These are phyloP conservation scores for Gonapodya sp. DNA, from an alignment of 192 early-diverging fungal species.

Conservation along the genomic window DNA sequence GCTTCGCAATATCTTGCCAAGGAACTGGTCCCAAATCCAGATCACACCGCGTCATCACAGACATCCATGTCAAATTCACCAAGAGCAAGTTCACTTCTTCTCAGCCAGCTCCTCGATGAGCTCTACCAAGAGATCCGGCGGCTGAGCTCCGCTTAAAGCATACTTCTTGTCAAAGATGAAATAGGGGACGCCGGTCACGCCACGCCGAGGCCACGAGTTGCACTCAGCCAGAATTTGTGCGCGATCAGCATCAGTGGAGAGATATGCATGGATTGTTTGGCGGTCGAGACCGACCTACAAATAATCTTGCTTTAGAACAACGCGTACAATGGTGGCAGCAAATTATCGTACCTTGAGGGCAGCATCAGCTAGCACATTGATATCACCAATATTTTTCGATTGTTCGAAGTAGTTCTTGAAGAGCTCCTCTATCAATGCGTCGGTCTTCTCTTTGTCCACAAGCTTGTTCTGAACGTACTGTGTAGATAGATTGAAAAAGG, in stretches of 20 bases:
- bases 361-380: neutral
- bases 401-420: neutral
- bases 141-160: neutral
- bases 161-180: constrained; percentile 9
- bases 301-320: no score
- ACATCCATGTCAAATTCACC: no score
- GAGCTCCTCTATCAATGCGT: neutral
- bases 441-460: neutral
- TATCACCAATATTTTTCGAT: neutral
- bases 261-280: neutral
- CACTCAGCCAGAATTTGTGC: neutral
- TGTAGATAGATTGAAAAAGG: no score
- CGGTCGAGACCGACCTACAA: neutral
- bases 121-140: neutral
- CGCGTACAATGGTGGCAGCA: neutral
- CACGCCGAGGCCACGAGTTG: constrained; percentile 2
- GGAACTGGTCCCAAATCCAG: no score
- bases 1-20: no score
- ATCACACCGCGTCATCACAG: no score
- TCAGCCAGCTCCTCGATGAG: neutral
- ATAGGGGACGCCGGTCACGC: constrained; percentile 6
- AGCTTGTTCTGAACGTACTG: neutral
- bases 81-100: no score
- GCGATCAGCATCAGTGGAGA: neutral
- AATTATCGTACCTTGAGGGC: neutral